These are phyloP conservation scores for Selenicereus undatus DNA, from an alignment of 148 eudicot genomes.

Conservation along the genomic window DNA sequence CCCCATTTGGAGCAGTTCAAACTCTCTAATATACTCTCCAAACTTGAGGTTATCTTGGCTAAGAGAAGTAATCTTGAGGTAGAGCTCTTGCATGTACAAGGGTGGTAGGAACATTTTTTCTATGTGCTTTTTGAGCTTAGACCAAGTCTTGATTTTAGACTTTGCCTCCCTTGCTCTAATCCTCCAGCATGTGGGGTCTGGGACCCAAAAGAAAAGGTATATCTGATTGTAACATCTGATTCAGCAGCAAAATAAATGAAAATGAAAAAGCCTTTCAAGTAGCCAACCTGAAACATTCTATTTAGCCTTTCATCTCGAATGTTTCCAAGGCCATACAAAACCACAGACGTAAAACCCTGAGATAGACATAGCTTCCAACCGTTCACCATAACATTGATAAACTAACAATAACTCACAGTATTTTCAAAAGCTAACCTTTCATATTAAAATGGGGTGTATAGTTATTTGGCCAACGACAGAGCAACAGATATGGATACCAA, in stretches of 20 bases:
- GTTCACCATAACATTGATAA: neutral
- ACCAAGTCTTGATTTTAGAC: too few species aligned
- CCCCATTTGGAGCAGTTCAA: too few species aligned
- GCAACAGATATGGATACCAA: too few species aligned
- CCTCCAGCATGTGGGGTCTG: constrained; percentile 99
- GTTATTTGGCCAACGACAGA: constrained; percentile 98
- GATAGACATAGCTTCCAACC: constrained; percentile 15
- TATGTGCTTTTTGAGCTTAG: too few species aligned
- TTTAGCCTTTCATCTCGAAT: constrained; percentile 97
- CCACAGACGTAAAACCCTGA: constrained; percentile 88
- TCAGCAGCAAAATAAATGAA: neutral
- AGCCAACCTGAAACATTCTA: constrained; percentile 94
- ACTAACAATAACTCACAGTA: constrained; percentile 3
- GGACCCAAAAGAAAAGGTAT: too few species aligned
- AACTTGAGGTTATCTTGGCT: too few species aligned
- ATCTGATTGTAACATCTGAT: constrained; percentile 10
- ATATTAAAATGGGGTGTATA: constrained; percentile 78
- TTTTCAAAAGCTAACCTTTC: constrained; percentile 53
- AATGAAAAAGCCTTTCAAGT: constrained; percentile 6
- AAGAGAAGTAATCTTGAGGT: too few species aligned
- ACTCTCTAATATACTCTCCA: too few species aligned
- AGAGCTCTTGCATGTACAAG: too few species aligned
- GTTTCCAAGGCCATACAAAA: constrained; percentile 96
- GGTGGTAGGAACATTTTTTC: too few species aligned
- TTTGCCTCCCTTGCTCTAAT: too few species aligned